These are phyloP conservation scores for Dactylonectria macrodidyma DNA, from an alignment of 2,329 filamentous ascomycete species.

Conservation along the genomic window DNA sequence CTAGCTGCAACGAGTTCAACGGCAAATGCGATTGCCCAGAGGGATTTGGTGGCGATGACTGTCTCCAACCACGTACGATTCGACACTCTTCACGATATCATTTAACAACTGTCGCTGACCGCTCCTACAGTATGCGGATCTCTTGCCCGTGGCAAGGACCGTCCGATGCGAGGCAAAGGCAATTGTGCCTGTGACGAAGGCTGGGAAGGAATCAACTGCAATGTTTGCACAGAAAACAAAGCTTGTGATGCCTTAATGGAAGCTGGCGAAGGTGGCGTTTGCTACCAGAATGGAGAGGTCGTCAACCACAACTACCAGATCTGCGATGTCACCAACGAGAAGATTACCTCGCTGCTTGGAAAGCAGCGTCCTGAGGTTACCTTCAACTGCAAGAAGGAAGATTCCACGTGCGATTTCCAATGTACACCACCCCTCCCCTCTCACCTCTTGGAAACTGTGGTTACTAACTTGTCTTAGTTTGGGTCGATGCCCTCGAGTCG, in stretches of 20 bases:
- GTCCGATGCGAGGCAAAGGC: conserved; percentile 79
- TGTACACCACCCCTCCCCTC: conserved; percentile 69
- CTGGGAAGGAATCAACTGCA: conserved; percentile 98
- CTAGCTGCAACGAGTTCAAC: conserved; percentile 88
- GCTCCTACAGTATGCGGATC: conserved; percentile 82
- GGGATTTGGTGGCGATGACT: conserved; percentile 96
- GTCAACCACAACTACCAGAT: conserved; percentile 98
- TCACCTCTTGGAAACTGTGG: neutral
- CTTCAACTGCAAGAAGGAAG: conserved; percentile 87
- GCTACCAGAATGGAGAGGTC: conserved; percentile 91
- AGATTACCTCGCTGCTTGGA: conserved; percentile 90
- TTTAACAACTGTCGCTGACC: conserved; percentile 26
- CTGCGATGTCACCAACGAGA: conserved; percentile 96
- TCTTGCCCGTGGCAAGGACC: conserved; percentile 83
- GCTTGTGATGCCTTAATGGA: conserved; percentile 93
- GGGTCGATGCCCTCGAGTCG: conserved; percentile 93
- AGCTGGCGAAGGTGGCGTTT: conserved; percentile 84
- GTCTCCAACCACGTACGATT: conserved; percentile 80
- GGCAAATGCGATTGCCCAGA: conserved; percentile 94
- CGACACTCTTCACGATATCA: neutral
- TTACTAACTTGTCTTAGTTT: conserved; percentile 71
- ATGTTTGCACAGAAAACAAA: conserved; percentile 87
- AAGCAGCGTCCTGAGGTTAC: conserved; percentile 92
- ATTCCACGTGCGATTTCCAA: conserved; percentile 91
- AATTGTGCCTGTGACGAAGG: conserved; percentile 91